Conservation (phyloP, 2,329 filamentous ascomycete genomes). For the Aureobasidium leucospermi region DNA sequence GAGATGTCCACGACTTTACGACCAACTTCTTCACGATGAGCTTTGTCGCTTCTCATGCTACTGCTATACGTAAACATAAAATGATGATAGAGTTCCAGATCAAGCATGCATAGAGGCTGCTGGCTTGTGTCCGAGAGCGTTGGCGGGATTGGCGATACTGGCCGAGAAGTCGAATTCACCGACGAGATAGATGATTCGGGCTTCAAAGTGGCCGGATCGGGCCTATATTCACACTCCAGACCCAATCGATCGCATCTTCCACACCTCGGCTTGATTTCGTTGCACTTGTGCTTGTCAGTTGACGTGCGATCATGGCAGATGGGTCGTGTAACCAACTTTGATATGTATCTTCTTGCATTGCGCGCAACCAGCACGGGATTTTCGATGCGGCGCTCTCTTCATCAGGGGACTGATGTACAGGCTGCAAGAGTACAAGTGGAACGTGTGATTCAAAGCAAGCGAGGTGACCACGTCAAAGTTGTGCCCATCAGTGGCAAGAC, state of each 20-base stretch:
- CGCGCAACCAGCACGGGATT: conserved; percentile 31
- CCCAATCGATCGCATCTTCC: background rate
- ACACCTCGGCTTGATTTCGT: background rate
- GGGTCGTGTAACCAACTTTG: conserved; percentile 23
- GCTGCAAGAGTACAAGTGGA: too few species aligned
- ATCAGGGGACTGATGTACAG: background rate
- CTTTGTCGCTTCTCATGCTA: background rate
- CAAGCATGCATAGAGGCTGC: background rate
- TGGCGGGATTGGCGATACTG: background rate
- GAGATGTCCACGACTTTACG: background rate
- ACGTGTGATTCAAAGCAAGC: too few species aligned
- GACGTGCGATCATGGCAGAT: background rate
- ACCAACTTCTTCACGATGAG: background rate
- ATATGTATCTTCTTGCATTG: conserved; percentile 33
- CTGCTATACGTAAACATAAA: background rate
- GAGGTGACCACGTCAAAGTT: too few species aligned
- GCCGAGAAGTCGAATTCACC: background rate
- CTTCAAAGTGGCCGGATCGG: background rate
- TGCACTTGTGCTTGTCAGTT: background rate
- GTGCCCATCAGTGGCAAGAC: too few species aligned
- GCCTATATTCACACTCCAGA: background rate
- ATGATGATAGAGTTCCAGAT: background rate
- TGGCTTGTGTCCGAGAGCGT: background rate
- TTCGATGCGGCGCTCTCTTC: conserved; percentile 24
- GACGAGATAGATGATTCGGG: background rate